These are phyloP conservation scores for Naganishia friedmannii DNA, from an alignment of 768 basidiomycete genomes.

Conservation along the genomic window DNA sequence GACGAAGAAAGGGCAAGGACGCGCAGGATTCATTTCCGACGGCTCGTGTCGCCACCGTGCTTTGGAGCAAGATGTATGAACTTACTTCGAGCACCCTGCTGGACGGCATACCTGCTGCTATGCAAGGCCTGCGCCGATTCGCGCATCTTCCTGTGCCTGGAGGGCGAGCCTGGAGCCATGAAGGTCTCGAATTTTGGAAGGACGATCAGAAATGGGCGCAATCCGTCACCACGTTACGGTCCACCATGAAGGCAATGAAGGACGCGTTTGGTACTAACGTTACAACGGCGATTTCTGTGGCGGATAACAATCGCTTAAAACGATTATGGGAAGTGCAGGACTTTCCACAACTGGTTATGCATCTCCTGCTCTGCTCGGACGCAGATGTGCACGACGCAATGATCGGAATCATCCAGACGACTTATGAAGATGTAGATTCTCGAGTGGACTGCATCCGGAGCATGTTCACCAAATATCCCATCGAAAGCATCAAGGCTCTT, in stretches of 20 bases:
- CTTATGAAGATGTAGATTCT: conserved; percentile 77
- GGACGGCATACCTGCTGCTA: conserved; percentile 61
- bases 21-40: conserved; percentile 27
- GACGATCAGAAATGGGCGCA: conserved; percentile 44
- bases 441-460: conserved; percentile 82
- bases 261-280: conserved; percentile 65
- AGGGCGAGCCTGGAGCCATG: conserved; percentile 45
- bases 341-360: conserved; percentile 62
- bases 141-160: conserved; percentile 67
- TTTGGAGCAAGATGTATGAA: conserved; percentile 71
- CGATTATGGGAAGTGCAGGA: conserved; percentile 61
- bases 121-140: conserved; percentile 61
- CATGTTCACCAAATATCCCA: conserved; percentile 66
- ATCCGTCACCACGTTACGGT: conserved; percentile 63
- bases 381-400: conserved; percentile 70
- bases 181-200: conserved; percentile 38
- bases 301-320: conserved; percentile 57
- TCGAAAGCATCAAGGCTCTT: conserved; percentile 68
- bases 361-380: conserved; percentile 77
- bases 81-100: conserved; percentile 62
- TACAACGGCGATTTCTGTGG: conserved; percentile 65
- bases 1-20: conserved; percentile 30
- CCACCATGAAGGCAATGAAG: conserved; percentile 60
- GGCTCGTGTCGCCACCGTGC: conserved; percentile 56
- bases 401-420: conserved; percentile 74